A percentile compares a stretch with the other conserved stretches of the same genome.
Evolutionary conservation across 495 filamentous ascomycete species (phyloP).

Genomic region (Aspergillus mulundensis): DNA sequence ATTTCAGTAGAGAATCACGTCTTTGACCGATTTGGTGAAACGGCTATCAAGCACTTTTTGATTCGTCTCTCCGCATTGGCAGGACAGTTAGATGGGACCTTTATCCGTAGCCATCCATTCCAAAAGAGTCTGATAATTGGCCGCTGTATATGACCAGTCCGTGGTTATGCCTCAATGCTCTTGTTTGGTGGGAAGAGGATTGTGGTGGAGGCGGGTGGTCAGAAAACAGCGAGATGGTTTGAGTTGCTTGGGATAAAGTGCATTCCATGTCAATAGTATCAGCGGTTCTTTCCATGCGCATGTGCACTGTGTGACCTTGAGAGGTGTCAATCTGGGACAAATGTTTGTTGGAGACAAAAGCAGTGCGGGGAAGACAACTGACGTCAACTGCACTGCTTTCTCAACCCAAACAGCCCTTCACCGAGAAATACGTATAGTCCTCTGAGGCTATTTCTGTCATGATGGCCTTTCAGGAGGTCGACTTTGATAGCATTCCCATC

Average conservation of each 20-base stretch:
- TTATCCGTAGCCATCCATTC: background rate
- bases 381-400: too few relatives aligned
- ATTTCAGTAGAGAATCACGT: background rate
- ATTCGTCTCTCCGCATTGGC: background rate
- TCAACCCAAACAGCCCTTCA: too few relatives aligned
- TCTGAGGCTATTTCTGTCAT: background rate
- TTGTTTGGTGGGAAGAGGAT: background rate
- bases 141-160: background rate
- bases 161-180: background rate
- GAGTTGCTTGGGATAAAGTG: too few relatives aligned
- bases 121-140: background rate
- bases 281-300: too few relatives aligned
- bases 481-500: constrained; percentile 35
- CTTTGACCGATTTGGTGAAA: background rate
- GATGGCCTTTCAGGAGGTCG: background rate
- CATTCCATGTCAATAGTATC: too few relatives aligned
- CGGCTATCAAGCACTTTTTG: background rate
- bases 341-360: too few relatives aligned
- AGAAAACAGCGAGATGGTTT: too few relatives aligned
- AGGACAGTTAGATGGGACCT: background rate
- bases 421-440: too few relatives aligned
- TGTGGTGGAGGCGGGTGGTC: too few relatives aligned
- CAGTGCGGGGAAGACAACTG: too few relatives aligned
- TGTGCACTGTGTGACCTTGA: too few relatives aligned
- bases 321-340: too few relatives aligned